Conservation (phyloP, 306 rosid genomes). For the Sicyos edulis region DNA sequence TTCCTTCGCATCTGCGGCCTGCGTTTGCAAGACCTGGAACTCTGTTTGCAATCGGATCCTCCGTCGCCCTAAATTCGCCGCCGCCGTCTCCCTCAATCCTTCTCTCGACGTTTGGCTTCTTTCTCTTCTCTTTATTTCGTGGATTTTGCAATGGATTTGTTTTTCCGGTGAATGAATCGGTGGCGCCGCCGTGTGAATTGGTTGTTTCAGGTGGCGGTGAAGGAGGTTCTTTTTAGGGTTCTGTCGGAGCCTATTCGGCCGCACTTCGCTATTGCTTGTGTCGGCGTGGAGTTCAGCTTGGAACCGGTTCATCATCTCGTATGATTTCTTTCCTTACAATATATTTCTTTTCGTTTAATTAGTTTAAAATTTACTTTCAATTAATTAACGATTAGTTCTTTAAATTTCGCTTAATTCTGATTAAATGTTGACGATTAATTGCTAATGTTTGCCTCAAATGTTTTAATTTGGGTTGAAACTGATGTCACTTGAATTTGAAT, state of each 20-base stretch:
- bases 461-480: too few species aligned
- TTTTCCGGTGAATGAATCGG: neutral
- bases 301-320: constrained; percentile 37
- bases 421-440: too few species aligned
- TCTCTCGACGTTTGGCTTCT: constrained; percentile 29
- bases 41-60: constrained; percentile 42
- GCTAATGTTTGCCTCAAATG: too few species aligned
- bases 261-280: constrained; percentile 33
- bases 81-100: constrained; percentile 64
- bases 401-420: too few species aligned
- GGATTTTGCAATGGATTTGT: neutral
- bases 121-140: neutral
- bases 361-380: too few species aligned
- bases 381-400: too few species aligned
- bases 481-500: too few species aligned
- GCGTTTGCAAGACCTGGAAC: constrained; percentile 60
- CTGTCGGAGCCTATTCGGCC: constrained; percentile 71
- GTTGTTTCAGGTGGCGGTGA: constrained; percentile 52
- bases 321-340: constrained; percentile 12
- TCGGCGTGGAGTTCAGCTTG: constrained; percentile 43
- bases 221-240: constrained; percentile 52
- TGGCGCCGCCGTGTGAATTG: neutral
- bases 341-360: too few species aligned
- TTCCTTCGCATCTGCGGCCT: constrained; percentile 59
- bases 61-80: constrained; percentile 54